These are phyloP conservation scores for Aureobasidium mangrovei DNA, from an alignment of 2,329 filamentous ascomycete species.

Conservation along the genomic window DNA sequence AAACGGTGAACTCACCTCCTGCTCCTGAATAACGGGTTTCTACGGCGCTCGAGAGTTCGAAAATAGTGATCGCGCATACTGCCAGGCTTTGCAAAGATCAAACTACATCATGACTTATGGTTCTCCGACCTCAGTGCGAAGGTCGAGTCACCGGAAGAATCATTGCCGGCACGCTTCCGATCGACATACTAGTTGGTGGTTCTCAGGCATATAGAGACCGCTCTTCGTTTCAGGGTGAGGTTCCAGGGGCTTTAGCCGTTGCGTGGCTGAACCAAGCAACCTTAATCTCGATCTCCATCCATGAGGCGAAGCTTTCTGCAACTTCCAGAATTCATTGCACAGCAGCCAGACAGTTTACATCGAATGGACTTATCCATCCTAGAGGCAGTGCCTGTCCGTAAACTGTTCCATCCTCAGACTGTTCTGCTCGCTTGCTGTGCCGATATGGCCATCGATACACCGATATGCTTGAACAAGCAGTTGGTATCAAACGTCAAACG, in stretches of 20 bases:
- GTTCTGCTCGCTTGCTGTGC: no score
- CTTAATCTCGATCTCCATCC: neutral
- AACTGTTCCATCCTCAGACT: no score
- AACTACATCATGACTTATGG: neutral
- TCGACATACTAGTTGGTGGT: neutral
- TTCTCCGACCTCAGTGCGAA: neutral
- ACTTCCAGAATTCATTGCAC: no score
- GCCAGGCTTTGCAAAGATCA: neutral
- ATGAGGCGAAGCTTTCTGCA: no score
- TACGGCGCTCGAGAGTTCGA: neutral
- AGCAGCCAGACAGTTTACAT: no score
- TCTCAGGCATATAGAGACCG: neutral
- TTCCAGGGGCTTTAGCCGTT: conserved; percentile 1
- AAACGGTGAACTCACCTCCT: conserved; percentile 12
- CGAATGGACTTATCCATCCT: no score
- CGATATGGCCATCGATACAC: no score
- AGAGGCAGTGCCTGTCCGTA: no score
- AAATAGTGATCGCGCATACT: neutral
- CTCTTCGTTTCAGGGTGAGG: conserved; percentile 8
- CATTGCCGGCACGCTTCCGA: neutral
- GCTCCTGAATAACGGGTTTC: conserved; percentile 10
- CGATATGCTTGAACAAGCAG: no score
- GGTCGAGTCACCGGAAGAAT: neutral
- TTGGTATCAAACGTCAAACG: no score
- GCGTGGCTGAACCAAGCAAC: conserved; percentile 1